Base-by-base conservation (phyloP, 2,329 filamentous ascomycete genomes). In the Clarireedia hainanense region DNA sequence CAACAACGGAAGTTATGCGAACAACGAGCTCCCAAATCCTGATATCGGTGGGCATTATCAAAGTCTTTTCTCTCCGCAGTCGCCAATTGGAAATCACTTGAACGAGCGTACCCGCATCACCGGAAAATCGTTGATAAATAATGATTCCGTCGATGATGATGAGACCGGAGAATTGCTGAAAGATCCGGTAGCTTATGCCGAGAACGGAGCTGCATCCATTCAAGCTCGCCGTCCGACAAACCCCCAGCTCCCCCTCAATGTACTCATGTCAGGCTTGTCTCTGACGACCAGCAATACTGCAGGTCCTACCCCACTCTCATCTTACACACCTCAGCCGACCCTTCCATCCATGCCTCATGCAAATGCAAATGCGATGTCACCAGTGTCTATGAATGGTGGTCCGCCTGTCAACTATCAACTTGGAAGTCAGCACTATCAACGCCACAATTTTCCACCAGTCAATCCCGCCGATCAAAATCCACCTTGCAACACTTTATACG, bases 391-490 rank as follows among this genome's bases (percentile, higher is more conserved):
- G 69, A 75, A 71, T 59, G 69, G 65, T 14, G 58, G 67, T 36
- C 69, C 68, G 10, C 66, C 71, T 2, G 78, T 75, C 52, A 75
- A 75, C 56, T 86, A 79, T 64, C 79, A 80, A 61, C 75, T 81
- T 61, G 75, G 76, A 39, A 77, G 74, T 53, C 74, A 78, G 61
- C 77, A 81, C 58, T 87, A 80, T 63, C 77, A 74, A 60, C 79
- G 76, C 65, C 82, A 83, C 60, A 86, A 85, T 58, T 88, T 90
- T 60, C 92, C 92, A 14, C 87, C 91, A 0, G 88, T 89, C 58
- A 97, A 97, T 63, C 92, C 91, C 0, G 91, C 92, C 12, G 92
- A 99, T 67, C 89, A 96, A 71, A 96, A 97, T 65, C 92, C 92
- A 1, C 94, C 94, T 0, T 97, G 94, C 79, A 97, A 99, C 69